These are phyloP conservation scores for Filobasidium uniguttulatum DNA, from an alignment of 1,284 basidiomycete genomes.

Conservation along the genomic window DNA sequence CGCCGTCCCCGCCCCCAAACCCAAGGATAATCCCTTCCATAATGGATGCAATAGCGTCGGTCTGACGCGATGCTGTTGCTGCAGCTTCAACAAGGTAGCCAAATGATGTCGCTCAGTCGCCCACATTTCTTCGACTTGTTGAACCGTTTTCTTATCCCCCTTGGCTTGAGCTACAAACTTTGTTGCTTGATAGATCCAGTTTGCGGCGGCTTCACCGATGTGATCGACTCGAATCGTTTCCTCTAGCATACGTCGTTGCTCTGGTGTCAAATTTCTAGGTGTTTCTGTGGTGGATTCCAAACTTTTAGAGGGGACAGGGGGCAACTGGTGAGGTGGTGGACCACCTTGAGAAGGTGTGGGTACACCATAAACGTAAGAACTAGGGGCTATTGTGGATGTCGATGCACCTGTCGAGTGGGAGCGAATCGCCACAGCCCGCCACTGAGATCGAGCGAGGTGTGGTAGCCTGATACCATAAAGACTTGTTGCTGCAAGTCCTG, in stretches of 20 bases:
- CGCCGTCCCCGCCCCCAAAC: slow-evolving; percentile 71
- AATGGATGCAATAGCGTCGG: slow-evolving; percentile 72
- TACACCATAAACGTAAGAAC: not conserved
- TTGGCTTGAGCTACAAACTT: slow-evolving; percentile 49
- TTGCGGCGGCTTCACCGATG: slow-evolving; percentile 82
- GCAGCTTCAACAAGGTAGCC: slow-evolving; percentile 66
- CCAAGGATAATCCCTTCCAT: slow-evolving; percentile 73
- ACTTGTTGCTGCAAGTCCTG: too few relatives aligned
- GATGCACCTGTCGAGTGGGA: not conserved
- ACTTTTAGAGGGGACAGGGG: not conserved
- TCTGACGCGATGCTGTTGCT: slow-evolving; percentile 66
- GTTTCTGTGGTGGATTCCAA: slow-evolving; percentile 23
- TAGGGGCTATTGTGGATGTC: not conserved
- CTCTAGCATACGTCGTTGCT: slow-evolving; percentile 30
- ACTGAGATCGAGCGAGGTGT: not conserved
- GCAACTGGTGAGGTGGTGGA: not conserved
- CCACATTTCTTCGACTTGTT: slow-evolving; percentile 90
- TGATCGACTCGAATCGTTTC: slow-evolving; percentile 65
- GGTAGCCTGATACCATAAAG: too few relatives aligned
- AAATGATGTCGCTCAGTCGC: slow-evolving; percentile 89
- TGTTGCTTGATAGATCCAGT: slow-evolving; percentile 83
- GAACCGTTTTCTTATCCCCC: slow-evolving; percentile 47
- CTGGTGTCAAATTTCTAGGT: slow-evolving; percentile 23
- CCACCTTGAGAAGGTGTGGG: not conserved
- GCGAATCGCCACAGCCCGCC: too few relatives aligned